Base-by-base conservation (phyloP, 169 alveolate genomes). In the Toxoplasma gondii region DNA sequence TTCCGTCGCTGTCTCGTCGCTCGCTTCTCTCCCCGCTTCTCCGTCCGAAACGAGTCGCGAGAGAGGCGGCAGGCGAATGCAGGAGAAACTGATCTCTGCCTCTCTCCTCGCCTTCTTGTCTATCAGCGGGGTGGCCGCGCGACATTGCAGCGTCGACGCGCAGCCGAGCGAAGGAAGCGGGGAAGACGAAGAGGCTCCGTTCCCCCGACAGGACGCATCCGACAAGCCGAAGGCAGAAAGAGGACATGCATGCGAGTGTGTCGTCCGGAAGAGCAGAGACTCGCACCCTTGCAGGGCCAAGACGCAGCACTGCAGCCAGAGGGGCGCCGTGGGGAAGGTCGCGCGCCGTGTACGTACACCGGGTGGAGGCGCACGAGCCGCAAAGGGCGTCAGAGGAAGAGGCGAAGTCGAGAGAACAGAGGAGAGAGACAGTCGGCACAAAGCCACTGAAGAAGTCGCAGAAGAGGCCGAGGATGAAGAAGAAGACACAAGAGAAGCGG, bases 221-320 rank as follows among this genome's bases (percentile, higher is more conserved):
- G 12, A 49, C 4, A 7, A 4, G 22, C 22, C 34, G 74, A 64
- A 16, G 74, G 74, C 9, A 31, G 34, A 16, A 22, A 4, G 34
- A 19, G 31, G 74, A 16, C 58, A 82, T 24, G 38, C 67, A 38
- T 67, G 41, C 44, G 44, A 82, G 90, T 82, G 90, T 1, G 27
- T 41, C 36, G 67, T 12, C 34, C 90, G 54, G 64, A 82, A 82
- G 5, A 82, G 90, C 19, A 36, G 34, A 1, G 53, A 43, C 67
- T 82, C 90, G 41, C 31, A 82, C 0, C 90, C 90, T 31, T 82
- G 90, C 90, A 82, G 67, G 7, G 90, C 90, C 38, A 1, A 49
- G 41, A 82, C 41, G 64, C 90, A 82, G 53, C 67, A 39, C n/a
- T 43, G 90, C 27, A 82, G 90, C 90, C 90, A 82, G 90, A 82